Evolutionary conservation across 768 basidiomycete genomes (phyloP).

Genomic region (Megacollybia marginata): DNA sequence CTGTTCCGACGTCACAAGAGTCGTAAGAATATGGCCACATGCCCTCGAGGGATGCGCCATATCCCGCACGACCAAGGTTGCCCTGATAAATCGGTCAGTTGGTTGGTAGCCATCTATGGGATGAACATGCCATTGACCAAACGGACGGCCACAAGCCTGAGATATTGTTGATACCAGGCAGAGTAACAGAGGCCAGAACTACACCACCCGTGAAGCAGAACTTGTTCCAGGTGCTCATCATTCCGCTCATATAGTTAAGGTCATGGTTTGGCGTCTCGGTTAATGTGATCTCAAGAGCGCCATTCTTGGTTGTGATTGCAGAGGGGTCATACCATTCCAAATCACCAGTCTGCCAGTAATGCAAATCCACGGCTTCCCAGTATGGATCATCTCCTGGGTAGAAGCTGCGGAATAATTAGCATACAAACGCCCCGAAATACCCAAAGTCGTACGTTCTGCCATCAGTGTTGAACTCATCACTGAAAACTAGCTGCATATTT

Average conservation of each 20-base stretch:
- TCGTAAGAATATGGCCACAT: slow-evolving; percentile 40
- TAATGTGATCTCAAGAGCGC: slow-evolving; percentile 66
- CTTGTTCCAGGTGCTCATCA: slow-evolving; percentile 39
- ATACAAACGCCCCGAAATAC: too few relatives aligned
- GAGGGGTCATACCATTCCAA: slow-evolving; percentile 77
- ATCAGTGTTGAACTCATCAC: slow-evolving; percentile 75
- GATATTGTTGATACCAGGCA: slow-evolving; percentile 35
- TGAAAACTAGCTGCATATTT: slow-evolving; percentile 55
- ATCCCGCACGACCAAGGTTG: slow-evolving; percentile 39
- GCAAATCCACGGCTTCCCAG: slow-evolving; percentile 47
- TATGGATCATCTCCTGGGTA: slow-evolving; percentile 65
- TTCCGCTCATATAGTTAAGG: slow-evolving; percentile 46
- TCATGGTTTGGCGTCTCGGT: slow-evolving; percentile 56
- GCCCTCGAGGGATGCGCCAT: slow-evolving; percentile 47
- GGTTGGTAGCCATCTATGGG: background rate
- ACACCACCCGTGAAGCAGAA: slow-evolving; percentile 81
- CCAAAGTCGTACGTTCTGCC: slow-evolving; percentile 34
- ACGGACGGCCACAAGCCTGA: slow-evolving; percentile 43
- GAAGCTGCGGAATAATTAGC: slow-evolving; percentile 23
- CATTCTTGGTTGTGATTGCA: slow-evolving; percentile 59
- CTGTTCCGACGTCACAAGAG: slow-evolving; percentile 50
- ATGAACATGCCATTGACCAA: slow-evolving; percentile 44
- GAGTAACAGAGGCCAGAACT: slow-evolving; percentile 40
- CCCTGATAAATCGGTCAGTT: background rate
- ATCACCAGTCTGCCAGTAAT: slow-evolving; percentile 70